Percentiles rank a stretch among this genome's conserved stretches.
Conservation (phyloP, 2,329 filamentous ascomycete genomes). For the Fusarium haematococcum region DNA sequence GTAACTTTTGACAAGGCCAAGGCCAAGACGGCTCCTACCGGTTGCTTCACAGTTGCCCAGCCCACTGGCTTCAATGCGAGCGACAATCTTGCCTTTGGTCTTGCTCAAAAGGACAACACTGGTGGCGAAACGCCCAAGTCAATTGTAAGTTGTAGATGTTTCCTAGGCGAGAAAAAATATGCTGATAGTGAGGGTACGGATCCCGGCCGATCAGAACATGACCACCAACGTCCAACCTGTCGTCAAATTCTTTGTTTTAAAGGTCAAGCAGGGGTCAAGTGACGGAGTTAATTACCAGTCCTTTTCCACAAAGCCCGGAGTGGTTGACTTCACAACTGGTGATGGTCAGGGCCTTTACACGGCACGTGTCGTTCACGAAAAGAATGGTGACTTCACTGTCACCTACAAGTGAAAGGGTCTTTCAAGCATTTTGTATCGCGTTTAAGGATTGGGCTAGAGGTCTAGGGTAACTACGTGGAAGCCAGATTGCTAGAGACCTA, state of each 20-base stretch:
- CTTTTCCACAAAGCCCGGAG: background rate
- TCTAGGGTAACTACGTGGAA: background rate
- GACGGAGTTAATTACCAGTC: background rate
- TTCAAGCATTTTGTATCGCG: background rate
- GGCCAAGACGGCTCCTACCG: background rate
- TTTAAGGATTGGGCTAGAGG: background rate
- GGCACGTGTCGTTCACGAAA: background rate
- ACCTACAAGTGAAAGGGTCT: background rate
- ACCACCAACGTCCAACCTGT: background rate
- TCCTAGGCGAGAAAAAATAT: background rate
- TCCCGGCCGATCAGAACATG: background rate
- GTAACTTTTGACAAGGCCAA: background rate
- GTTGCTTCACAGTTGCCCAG: background rate
- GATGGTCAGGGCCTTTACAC: background rate
- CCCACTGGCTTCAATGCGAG: background rate
- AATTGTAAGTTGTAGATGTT: background rate
- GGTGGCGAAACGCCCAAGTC: background rate
- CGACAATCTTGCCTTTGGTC: background rate
- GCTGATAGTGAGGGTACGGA: background rate
- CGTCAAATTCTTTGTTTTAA: background rate
- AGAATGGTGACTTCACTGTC: background rate
- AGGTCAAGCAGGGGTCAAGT: background rate
- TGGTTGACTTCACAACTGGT: background rate
- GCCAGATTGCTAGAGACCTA: background rate
- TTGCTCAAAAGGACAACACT: background rate